Evolutionary conservation across 352 stramenopile genomes (phyloP), one percentile per base, ranked within the genome.

Genomic region (Elongisporangium anandrum): DNA sequence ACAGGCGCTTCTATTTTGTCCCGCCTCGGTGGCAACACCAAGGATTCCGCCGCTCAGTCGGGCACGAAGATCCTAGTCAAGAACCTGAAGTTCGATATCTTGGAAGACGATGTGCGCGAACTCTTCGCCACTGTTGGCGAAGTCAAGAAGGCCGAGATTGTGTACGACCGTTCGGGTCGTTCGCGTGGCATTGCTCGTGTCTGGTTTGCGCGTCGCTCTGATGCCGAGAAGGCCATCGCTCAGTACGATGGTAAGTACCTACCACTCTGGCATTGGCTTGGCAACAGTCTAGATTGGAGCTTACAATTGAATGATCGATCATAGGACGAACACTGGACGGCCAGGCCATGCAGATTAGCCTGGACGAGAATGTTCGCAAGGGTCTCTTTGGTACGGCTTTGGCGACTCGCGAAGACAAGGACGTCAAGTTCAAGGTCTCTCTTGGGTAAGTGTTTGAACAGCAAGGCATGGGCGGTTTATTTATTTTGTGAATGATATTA

Each of bases 31-130:
- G 68, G 77, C 58, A 85, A 78, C 61, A 65, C 73, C 23, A 61
- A 56, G 38, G 60, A 70, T 9, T 52, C 59, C n/a, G 54, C 72
- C 5, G 54, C 60, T 23, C 76, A 56, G 51, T 53, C 60, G 8
- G 83, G 77, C 63, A 87, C 78, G 29, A 91, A 90, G 65, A 89
- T 93, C 47, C 59, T 93, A 38, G 83, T 93, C 56, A 87, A 88
- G 64, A 93, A 93, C 68, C 75, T 93, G 13, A 91, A 91, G 64
- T 91, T 85, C 52, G 83, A 93, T 61, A 90, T 93, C 22, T 60
- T 93, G 22, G 83, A 93, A 61, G 83, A 93, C 60, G 83, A 93
- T 56, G 74, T 93, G 20, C 77, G 81, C 38, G 83, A 91, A 71
- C 76, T 93, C 34, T 93, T 93, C 55, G 70, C 69, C 50, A 93